phyloP scores from a whole-genome alignment of 2,329 filamentous ascomycete species.

The Stagonosporopsis rhizophila region DNA sequence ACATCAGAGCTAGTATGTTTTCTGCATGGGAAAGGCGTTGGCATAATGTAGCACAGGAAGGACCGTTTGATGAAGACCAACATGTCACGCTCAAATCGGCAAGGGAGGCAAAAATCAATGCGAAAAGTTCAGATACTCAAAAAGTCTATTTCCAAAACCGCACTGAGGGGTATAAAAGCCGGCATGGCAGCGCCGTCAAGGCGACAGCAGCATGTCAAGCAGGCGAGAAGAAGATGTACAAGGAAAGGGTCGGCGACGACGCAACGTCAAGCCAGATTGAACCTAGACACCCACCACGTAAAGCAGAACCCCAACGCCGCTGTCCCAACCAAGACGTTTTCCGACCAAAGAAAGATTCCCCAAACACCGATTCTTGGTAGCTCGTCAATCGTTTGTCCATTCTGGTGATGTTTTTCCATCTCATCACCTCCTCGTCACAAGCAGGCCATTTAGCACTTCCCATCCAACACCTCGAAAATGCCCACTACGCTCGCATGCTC shows the following conservation, averaged over 20 bases:
- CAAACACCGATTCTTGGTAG: slow-evolving; percentile 3
- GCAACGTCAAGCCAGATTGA: not conserved
- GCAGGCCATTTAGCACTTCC: slow-evolving; percentile 33
- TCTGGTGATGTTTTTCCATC: too few relatives aligned
- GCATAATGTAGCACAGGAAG: not conserved
- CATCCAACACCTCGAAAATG: slow-evolving; percentile 50
- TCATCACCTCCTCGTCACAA: not conserved
- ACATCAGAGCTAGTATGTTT: not conserved
- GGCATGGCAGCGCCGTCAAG: not conserved
- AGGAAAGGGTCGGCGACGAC: not conserved
- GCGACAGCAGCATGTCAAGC: not conserved
- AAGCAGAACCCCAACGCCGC: slow-evolving; percentile 2
- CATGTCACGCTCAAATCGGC: not conserved
- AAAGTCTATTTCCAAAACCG: slow-evolving; percentile 13
- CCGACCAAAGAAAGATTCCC: not conserved
- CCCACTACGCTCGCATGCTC: slow-evolving; percentile 41
- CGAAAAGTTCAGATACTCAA: not conserved
- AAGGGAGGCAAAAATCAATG: not conserved
- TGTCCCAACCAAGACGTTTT: not conserved
- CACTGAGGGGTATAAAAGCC: slow-evolving; percentile 15
- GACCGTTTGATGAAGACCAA: not conserved
- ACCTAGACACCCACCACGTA: not conserved
- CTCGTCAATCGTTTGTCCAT: slow-evolving; percentile 6
- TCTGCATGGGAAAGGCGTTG: slow-evolving; percentile 6
- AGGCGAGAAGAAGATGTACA: slow-evolving; percentile 13